Evolutionary conservation across 345 rosid genomes (phyloP).

Genomic region (Alliaria petiolata): DNA sequence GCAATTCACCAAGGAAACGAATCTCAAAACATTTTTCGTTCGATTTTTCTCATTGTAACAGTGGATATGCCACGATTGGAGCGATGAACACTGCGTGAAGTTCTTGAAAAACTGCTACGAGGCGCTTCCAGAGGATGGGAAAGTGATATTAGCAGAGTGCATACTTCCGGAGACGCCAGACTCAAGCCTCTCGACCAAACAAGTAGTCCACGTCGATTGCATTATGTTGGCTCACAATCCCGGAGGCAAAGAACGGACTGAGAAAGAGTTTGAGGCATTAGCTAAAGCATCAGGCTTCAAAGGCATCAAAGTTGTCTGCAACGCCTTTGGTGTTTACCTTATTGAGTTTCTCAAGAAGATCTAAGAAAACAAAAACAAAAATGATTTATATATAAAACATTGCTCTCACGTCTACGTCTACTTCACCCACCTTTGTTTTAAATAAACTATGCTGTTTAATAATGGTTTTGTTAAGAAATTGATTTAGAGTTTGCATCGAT

Average conservation of each 20-base stretch:
- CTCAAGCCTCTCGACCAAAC: slow-evolving; percentile 58
- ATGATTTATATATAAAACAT: too few species aligned
- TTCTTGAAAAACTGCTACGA: slow-evolving; percentile 72
- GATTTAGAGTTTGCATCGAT: too few species aligned
- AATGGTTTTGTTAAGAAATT: neutral
- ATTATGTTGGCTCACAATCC: slow-evolving; percentile 97
- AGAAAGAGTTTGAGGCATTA: slow-evolving; percentile 68
- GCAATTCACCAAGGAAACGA: neutral
- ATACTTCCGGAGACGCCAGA: slow-evolving; percentile 78
- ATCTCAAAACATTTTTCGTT: neutral
- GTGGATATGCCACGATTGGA: slow-evolving; percentile 99
- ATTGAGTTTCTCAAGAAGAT: slow-evolving; percentile 72
- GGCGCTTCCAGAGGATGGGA: slow-evolving; percentile 70
- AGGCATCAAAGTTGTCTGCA: slow-evolving; percentile 57
- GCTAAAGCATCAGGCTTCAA: slow-evolving; percentile 75
- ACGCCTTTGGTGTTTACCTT: slow-evolving; percentile 53
- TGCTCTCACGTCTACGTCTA: neutral
- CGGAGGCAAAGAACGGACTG: slow-evolving; percentile 90
- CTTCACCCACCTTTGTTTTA: neutral
- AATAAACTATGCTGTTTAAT: slow-evolving; percentile 11
- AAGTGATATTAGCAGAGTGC: slow-evolving; percentile 75
- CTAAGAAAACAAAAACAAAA: neutral
- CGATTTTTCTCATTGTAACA: slow-evolving; percentile 21
- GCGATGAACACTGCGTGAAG: slow-evolving; percentile 65
- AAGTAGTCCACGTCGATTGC: slow-evolving; percentile 63